Percentiles rank a stretch among this genome's conserved stretches.
These are phyloP conservation scores for Leccinum huronense DNA, from an alignment of 1,284 basidiomycete species.

Conservation along the genomic window DNA sequence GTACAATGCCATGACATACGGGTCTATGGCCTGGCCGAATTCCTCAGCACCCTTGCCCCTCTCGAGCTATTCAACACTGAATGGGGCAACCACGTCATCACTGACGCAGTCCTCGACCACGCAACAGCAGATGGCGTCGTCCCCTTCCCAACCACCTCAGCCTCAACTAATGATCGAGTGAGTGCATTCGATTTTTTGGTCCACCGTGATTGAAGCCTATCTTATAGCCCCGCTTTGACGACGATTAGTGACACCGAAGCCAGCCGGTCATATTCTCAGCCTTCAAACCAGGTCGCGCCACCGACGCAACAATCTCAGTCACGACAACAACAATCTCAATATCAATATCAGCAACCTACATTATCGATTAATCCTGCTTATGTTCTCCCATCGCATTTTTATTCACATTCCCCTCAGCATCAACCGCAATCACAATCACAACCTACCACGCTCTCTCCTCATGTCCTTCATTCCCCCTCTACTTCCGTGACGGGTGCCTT, in stretches of 20 bases:
- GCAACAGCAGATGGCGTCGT: constrained; percentile 36
- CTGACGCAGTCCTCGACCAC: constrained; percentile 31
- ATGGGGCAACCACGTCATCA: constrained; percentile 58
- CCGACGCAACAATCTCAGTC: constrained; percentile 35
- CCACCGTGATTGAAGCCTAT: constrained; percentile 16
- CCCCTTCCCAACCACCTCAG: constrained; percentile 29
- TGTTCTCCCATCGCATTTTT: constrained; percentile 42
- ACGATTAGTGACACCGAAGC: constrained; percentile 43
- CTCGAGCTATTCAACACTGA: constrained; percentile 70
- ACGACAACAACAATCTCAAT: constrained; percentile 40
- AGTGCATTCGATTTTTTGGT: constrained; percentile 25
- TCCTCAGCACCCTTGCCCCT: constrained; percentile 53
- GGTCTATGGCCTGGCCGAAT: constrained; percentile 44
- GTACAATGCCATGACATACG: constrained; percentile 54
- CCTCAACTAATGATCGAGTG: constrained; percentile 55
- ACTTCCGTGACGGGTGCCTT: constrained; percentile 38
- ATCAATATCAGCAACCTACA: constrained; percentile 39
- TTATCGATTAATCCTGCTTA: constrained; percentile 42
- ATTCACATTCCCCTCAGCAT: constrained; percentile 34
- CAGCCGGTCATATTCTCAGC: constrained; percentile 38
- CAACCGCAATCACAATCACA: constrained; percentile 39
- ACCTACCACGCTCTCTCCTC: constrained; percentile 66
- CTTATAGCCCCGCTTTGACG: constrained; percentile 50
- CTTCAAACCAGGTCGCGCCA: constrained; percentile 27
- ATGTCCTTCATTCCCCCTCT: constrained; percentile 57